These are phyloP conservation scores for Lactifluus pinguis DNA, from an alignment of 768 basidiomycete species.

Conservation along the genomic window DNA sequence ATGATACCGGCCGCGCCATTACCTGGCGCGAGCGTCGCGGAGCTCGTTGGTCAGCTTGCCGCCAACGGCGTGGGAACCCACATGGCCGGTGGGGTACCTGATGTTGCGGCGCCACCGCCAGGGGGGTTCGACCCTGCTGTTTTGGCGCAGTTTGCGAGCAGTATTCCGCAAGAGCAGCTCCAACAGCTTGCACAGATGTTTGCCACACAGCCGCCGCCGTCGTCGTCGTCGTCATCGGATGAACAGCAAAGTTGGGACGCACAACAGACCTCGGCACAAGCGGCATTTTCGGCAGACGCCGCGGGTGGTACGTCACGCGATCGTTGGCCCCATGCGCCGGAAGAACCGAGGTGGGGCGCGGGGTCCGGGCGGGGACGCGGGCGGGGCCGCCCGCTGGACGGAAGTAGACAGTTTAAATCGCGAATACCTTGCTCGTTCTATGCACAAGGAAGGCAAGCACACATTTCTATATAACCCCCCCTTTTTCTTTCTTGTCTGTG, in stretches of 20 bases:
- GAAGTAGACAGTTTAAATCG: constrained; percentile 66
- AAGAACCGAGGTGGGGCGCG: constrained; percentile 24
- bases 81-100: constrained; percentile 23
- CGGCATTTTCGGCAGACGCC: constrained; percentile 15
- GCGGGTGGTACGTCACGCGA: constrained; percentile 15
- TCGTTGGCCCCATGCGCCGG: constrained; percentile 41
- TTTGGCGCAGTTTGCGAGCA: constrained; percentile 13
- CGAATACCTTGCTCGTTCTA: constrained; percentile 87
- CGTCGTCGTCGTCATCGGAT: constrained; percentile 1
- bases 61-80: constrained; percentile 26
- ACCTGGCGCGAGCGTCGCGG: constrained; percentile 48
- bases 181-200: constrained; percentile 19
- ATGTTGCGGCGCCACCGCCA: constrained; percentile 29
- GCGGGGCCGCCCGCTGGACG: constrained; percentile 42
- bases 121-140: constrained; percentile 21
- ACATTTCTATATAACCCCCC: constrained; percentile 32
- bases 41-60: constrained; percentile 58
- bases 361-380: constrained; percentile 33
- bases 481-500: not conserved
- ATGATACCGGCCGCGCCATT: constrained; percentile 21
- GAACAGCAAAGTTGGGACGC: constrained; percentile 16
- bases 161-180: constrained; percentile 19
- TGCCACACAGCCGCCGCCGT: constrained; percentile 22
- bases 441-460: constrained; percentile 88
- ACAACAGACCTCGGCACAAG: constrained; percentile 7